phyloP scores from a whole-genome alignment of 805 yeast genomes.

The Sporopachydermia quercuum region DNA sequence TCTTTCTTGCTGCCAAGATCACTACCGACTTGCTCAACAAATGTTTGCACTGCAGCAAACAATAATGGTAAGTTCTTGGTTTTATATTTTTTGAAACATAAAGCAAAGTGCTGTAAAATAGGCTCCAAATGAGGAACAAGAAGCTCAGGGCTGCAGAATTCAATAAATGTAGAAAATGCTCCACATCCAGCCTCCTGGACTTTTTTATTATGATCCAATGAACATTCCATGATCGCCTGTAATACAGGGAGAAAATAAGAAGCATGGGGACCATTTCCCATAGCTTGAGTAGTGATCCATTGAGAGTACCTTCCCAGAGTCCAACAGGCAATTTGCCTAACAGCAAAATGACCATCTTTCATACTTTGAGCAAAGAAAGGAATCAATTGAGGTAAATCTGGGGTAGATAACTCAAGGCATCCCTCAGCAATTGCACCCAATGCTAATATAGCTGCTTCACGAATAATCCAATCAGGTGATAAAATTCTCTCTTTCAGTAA shows the following conservation, averaged over 20 bases:
- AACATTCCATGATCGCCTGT: conserved; percentile 58
- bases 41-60: conserved; percentile 84
- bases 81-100: conserved; percentile 67
- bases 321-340: conserved; percentile 93
- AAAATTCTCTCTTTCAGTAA: conserved; percentile 54
- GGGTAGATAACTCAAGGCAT: conserved; percentile 54
- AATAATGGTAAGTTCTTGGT: conserved; percentile 66
- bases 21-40: conserved; percentile 62
- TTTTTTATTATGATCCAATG: conserved; percentile 70
- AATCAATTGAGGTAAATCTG: conserved; percentile 63
- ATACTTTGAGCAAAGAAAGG: conserved; percentile 77
- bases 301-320: conserved; percentile 71
- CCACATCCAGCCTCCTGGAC: conserved; percentile 95
- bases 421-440: conserved; percentile 93
- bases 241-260: conserved; percentile 64
- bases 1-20: conserved; percentile 39
- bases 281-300: conserved; percentile 69
- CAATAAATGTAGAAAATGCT: conserved; percentile 73
- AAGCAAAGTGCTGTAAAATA: conserved; percentile 51
- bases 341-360: conserved; percentile 63
- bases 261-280: conserved; percentile 44
- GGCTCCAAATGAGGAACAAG: conserved; percentile 51
- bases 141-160: conserved; percentile 48
- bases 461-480: conserved; percentile 67
- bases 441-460: conserved; percentile 90